A percentile compares a stretch with the other conserved stretches of the same genome.
Conservation (phyloP, 805 yeast species). For the Hanseniaspora singularis region DNA sequence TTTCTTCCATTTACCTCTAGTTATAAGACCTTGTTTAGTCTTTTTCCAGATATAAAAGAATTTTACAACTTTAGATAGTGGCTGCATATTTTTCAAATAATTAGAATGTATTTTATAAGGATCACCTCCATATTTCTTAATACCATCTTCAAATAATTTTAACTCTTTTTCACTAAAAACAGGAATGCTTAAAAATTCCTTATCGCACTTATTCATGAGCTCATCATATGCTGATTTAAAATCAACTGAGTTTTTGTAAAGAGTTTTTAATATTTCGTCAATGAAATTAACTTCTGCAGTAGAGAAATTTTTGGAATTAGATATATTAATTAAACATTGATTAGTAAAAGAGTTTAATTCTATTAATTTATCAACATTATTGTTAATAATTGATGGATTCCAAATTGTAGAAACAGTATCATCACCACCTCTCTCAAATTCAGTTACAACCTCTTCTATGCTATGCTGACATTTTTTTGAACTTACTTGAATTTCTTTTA, state of each 20-base stretch:
- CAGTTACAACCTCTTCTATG: conserved; percentile 14
- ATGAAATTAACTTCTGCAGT: conserved; percentile 69
- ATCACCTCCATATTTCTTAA: conserved; percentile 63
- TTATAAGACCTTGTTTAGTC: conserved; percentile 55
- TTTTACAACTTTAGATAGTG: conserved; percentile 68
- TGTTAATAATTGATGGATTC: conserved; percentile 32
- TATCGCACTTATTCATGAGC: conserved; percentile 38
- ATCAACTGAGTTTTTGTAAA: conserved; percentile 44
- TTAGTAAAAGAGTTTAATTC: conserved; percentile 43
- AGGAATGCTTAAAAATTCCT: conserved; percentile 62
- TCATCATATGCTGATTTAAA: conserved; percentile 36
- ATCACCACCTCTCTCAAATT: conserved; percentile 54
- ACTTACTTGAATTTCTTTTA: conserved; percentile 16
- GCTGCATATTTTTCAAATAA: conserved; percentile 49
- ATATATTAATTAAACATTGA: conserved; percentile 41
- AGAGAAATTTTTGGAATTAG: conserved; percentile 41
- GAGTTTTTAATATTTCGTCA: conserved; percentile 53
- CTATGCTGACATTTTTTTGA: conserved; percentile 14
- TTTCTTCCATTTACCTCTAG: conserved; percentile 74
- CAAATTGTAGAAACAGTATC: conserved; percentile 56
- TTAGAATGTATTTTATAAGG: conserved; percentile 7
- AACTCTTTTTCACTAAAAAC: conserved; percentile 55
- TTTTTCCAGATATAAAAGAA: conserved; percentile 89
- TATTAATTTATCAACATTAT: conserved; percentile 21
- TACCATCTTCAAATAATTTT: conserved; percentile 59